phyloP scores from a whole-genome alignment of 352 stramenopile genomes.

The Globisporangium paddicum region DNA sequence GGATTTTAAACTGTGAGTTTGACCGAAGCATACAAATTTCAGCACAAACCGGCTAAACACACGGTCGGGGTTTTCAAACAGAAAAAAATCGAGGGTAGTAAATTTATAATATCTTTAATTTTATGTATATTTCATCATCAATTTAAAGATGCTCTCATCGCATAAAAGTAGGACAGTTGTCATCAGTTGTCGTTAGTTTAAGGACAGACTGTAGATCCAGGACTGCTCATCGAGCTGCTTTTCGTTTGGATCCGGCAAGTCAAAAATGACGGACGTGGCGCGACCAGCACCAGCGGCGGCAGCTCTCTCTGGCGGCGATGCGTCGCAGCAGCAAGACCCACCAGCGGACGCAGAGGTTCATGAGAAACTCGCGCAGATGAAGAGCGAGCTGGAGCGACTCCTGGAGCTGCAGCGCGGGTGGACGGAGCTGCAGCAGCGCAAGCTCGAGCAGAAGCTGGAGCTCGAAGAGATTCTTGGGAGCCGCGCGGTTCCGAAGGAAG shows the following conservation, averaged over 20 bases:
- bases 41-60: too few relatives aligned
- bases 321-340: background rate
- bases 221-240: background rate
- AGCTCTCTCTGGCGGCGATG: background rate
- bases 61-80: too few relatives aligned
- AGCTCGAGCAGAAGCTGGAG: constrained; percentile 14
- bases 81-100: too few relatives aligned
- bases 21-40: too few relatives aligned
- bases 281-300: background rate
- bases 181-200: too few relatives aligned
- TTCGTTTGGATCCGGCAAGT: background rate
- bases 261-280: constrained; percentile 7
- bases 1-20: too few relatives aligned
- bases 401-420: constrained; percentile 19
- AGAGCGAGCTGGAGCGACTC: constrained; percentile 14
- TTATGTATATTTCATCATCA: too few relatives aligned
- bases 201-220: too few relatives aligned
- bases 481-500: background rate
- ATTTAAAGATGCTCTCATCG: too few relatives aligned
- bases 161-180: too few relatives aligned
- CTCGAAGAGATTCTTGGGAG: constrained; percentile 7
- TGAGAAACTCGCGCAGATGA: constrained; percentile 11
- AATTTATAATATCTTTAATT: too few relatives aligned
- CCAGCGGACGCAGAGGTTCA: background rate
- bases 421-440: constrained; percentile 22